A percentile compares a stretch with the other conserved stretches of the same genome.
Conservation (phyloP, 805 yeast genomes). For the Candida parachauliodes region DNA sequence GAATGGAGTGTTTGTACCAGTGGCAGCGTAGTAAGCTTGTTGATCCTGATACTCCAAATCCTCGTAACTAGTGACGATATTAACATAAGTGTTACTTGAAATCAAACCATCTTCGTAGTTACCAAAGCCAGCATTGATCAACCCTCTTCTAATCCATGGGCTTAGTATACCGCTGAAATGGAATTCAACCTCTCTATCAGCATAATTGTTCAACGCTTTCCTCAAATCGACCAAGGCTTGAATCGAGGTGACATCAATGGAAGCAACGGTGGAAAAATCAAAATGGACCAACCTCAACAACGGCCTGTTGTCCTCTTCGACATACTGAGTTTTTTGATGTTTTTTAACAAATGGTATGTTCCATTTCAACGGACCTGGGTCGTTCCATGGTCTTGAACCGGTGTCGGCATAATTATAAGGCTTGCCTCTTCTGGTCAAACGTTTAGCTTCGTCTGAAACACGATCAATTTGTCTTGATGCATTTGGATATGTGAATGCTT, state of each 20-base stretch:
- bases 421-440: constrained; percentile 58
- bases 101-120: constrained; percentile 40
- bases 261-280: constrained; percentile 76
- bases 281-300: constrained; percentile 66
- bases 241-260: constrained; percentile 74
- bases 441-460: constrained; percentile 64
- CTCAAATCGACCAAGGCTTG: constrained; percentile 76
- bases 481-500: constrained; percentile 79
- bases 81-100: constrained; percentile 38
- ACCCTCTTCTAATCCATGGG: constrained; percentile 82
- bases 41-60: constrained; percentile 29
- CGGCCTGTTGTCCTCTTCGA: constrained; percentile 52
- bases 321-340: constrained; percentile 10
- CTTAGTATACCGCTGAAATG: constrained; percentile 83
- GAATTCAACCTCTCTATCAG: constrained; percentile 81
- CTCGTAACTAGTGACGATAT: constrained; percentile 26
- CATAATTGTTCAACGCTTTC: constrained; percentile 65
- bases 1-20: constrained; percentile 65
- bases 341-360: constrained; percentile 27
- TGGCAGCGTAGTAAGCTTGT: constrained; percentile 47
- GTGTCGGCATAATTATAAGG: constrained; percentile 28
- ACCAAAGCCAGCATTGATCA: constrained; percentile 77
- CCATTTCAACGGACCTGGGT: constrained; percentile 63
- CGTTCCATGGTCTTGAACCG: constrained; percentile 88
- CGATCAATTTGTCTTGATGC: constrained; percentile 68